A percentile compares a stretch with the other conserved stretches of the same genome.
phyloP scores from a whole-genome alignment of 257 asterid genomes.

The Misopates orontium region DNA sequence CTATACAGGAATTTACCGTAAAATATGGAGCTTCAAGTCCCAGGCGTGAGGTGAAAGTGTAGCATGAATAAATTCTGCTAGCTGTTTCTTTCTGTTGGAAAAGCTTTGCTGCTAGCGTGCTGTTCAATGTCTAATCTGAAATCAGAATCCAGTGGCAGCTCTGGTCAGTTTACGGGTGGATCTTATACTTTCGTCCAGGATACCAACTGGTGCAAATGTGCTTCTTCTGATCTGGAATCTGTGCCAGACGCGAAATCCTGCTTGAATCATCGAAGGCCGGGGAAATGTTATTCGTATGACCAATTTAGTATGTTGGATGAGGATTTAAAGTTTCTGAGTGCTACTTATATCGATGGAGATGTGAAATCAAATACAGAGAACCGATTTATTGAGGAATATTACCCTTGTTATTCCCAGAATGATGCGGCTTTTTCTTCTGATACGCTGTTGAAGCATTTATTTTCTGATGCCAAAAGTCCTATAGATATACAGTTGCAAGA shows the following conservation, averaged over 20 bases:
- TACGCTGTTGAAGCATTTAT: slow-evolving; percentile 26
- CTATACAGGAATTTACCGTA: too few relatives aligned
- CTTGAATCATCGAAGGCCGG: slow-evolving; percentile 30
- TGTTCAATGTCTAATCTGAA: slow-evolving; percentile 43
- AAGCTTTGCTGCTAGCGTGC: too few relatives aligned
- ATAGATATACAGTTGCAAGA: slow-evolving; percentile 34
- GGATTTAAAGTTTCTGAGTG: slow-evolving; percentile 31
- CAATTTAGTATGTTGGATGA: slow-evolving; percentile 30
- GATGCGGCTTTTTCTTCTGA: slow-evolving; percentile 37
- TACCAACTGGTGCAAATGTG: slow-evolving; percentile 28
- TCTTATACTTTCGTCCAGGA: slow-evolving; percentile 35
- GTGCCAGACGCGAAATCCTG: slow-evolving; percentile 35
- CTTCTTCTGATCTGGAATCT: slow-evolving; percentile 30
- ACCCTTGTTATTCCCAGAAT: slow-evolving; percentile 30
- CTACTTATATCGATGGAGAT: slow-evolving; percentile 28
- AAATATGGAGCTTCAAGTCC: too few relatives aligned
- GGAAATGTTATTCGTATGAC: slow-evolving; percentile 30
- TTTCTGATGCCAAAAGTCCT: slow-evolving; percentile 29
- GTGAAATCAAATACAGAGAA: slow-evolving; percentile 35
- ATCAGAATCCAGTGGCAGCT: slow-evolving; percentile 33
- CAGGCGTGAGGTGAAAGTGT: too few relatives aligned
- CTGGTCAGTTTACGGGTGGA: slow-evolving; percentile 38
- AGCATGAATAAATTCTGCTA: too few relatives aligned
- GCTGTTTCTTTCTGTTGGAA: too few relatives aligned
- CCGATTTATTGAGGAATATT: slow-evolving; percentile 49